Percentiles rank a stretch among this genome's conserved stretches.
Evolutionary conservation across 225 moss, liverwort and hornwort genomes (phyloP).

Genomic region (Ulota crispa): DNA sequence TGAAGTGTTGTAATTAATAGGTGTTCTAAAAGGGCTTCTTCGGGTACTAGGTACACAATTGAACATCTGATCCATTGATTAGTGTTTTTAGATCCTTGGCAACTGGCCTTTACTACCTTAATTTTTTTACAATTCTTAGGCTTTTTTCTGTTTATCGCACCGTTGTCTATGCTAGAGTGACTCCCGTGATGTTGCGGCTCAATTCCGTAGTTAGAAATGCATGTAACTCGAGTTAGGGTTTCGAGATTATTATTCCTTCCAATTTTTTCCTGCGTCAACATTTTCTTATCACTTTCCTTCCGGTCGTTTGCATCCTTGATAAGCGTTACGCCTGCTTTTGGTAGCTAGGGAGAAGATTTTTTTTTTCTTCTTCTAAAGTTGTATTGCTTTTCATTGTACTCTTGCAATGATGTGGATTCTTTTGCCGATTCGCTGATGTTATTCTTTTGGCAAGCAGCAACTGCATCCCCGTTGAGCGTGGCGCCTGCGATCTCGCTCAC

Average conservation of each 20-base stretch:
- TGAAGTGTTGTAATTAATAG: neutral
- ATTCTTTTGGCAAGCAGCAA: constrained; percentile 44
- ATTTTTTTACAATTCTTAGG: neutral
- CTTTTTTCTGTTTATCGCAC: neutral
- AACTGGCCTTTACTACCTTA: neutral
- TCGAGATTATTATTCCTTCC: neutral
- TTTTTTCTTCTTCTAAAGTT: neutral
- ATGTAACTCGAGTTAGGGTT: constrained; percentile 15
- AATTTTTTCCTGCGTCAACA: neutral
- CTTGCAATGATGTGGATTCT: neutral
- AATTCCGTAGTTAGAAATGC: neutral
- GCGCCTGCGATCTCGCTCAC: constrained; percentile 78
- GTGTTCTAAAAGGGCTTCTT: neutral
- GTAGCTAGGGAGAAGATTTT: too few relatives aligned
- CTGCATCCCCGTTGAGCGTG: constrained; percentile 52
- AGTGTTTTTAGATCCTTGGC: neutral
- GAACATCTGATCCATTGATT: neutral
- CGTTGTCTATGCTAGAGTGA: neutral
- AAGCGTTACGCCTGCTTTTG: neutral
- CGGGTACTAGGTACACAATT: neutral
- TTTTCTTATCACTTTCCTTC: neutral
- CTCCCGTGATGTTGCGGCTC: neutral
- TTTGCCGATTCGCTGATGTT: neutral
- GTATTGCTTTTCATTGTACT: neutral
- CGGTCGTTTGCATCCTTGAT: neutral